Evolutionary conservation across 1,139 yeast genomes (phyloP).

Genomic region (Kodamaea plutei): DNA sequence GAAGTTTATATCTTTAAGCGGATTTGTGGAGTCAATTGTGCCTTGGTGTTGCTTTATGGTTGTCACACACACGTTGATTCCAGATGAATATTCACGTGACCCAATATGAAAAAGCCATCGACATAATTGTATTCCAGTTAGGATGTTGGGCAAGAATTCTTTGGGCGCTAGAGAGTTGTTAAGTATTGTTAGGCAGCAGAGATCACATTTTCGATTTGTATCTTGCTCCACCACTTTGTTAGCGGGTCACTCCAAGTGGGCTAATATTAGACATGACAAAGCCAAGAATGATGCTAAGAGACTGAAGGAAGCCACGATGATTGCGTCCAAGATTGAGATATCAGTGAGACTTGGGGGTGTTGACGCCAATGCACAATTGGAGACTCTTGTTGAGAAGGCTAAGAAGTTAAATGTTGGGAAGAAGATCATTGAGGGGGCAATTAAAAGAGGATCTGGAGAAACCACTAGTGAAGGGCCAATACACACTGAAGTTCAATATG

Average conservation of each 20-base stretch:
- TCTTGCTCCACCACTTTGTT: no score
- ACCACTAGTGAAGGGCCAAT: constrained; percentile 31
- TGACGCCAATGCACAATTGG: constrained; percentile 68
- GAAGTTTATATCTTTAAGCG: no score
- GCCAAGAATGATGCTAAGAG: constrained; percentile 85
- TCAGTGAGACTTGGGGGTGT: constrained; percentile 58
- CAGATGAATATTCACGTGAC: no score
- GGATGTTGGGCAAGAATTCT: no score
- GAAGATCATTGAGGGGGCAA: constrained; percentile 79
- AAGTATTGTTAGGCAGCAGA: no score
- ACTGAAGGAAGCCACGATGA: constrained; percentile 64
- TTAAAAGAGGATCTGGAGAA: constrained; percentile 76
- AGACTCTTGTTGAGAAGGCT: constrained; percentile 76
- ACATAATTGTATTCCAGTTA: no score
- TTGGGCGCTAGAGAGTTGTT: no score
- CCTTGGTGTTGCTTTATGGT: no score
- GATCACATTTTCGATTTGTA: no score
- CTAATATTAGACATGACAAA: constrained; percentile 88
- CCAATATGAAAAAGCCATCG: no score
- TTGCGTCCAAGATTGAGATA: constrained; percentile 69
- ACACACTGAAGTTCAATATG: constrained; percentile 55
- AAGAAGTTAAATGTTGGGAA: constrained; percentile 74
- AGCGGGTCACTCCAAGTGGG: constrained; percentile 94
- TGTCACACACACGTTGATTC: no score
- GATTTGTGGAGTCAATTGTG: no score